Conservation (phyloP, 1,284 basidiomycete species). For the Malassezia pachydermatis region DNA sequence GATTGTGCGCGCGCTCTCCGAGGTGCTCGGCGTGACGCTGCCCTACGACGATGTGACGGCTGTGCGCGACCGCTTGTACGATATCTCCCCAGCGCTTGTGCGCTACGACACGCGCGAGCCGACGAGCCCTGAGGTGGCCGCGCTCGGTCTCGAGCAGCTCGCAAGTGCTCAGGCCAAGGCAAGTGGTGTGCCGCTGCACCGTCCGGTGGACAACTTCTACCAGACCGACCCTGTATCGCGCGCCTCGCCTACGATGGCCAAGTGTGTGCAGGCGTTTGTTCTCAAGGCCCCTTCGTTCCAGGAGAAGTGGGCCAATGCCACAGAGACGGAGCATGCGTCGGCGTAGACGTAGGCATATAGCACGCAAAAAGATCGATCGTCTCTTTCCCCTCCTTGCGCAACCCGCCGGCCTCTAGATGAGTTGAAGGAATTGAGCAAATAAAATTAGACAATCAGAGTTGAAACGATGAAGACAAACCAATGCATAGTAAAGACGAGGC, state of each 20-base stretch:
- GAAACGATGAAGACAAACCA: too few species aligned
- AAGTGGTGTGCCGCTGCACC: constrained; percentile 56
- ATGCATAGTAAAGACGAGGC: too few species aligned
- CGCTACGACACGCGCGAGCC: constrained; percentile 74
- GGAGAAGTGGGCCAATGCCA: constrained; percentile 4
- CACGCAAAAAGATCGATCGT: too few species aligned
- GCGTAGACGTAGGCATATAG: too few species aligned
- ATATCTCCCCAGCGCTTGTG: constrained; percentile 81
- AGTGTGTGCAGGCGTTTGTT: constrained; percentile 30
- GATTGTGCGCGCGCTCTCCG: constrained; percentile 89
- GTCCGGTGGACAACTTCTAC: constrained; percentile 87
- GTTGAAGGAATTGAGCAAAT: too few species aligned
- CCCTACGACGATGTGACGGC: constrained; percentile 85
- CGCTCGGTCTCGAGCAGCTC: constrained; percentile 32
- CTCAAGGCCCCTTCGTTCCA: constrained; percentile 19
- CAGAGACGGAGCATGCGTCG: too few species aligned
- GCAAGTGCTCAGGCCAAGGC: constrained; percentile 19
- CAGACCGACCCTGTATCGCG: constrained; percentile 68
- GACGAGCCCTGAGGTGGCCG: constrained; percentile 54
- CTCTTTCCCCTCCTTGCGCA: too few species aligned
- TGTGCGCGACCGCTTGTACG: constrained; percentile 90
- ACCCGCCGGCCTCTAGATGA: too few species aligned
- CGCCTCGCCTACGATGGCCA: constrained; percentile 49
- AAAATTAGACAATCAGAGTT: too few species aligned
- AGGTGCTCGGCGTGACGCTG: constrained; percentile 66